Base-by-base conservation (phyloP, 768 basidiomycete species). In the Amanita pseudoporphyria region DNA sequence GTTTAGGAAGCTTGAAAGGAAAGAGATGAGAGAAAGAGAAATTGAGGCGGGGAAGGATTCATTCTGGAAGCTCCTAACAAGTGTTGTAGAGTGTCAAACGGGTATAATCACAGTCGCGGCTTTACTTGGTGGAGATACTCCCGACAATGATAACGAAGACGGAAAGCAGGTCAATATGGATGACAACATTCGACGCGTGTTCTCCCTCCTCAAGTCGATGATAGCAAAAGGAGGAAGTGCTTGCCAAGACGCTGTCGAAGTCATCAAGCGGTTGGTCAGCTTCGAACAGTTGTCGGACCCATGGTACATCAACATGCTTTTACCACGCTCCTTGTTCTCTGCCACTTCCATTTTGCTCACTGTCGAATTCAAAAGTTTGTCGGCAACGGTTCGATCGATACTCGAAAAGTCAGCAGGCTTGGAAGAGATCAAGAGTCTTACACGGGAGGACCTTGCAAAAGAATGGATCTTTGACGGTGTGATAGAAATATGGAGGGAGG, bases 21-120 rank as follows among this genome's bases (percentile, higher is more conserved):
- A 52, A 19, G 47, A 49, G n/a, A 35, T 21, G 3, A 52, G 47
- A 18, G 51, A 53, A 16, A 54, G 51, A 21, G 48, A 47, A 12
- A 62, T 69, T 56, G 46, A 58, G 9, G 31, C 50, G 39, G 55
- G 55, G 3, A 65, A 66, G 28, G 63, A 69, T 19, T 64, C 65
- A 1, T 68, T 64, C 39, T 81, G 76, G 74, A 74, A 68, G 53
- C 52, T 79, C 2, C 64, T 84, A 47, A 65, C 64, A 49, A 68
- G 70, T 14, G 71, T 82, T 6, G 65, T 81, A 64, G 80, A 67
- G 3, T 58, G 55, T 45, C 63, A 65, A 9, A 73, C 78, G 2
- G 84, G 84, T 0, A 63, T 81, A 3, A 67, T 75, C 3, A 74
- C 73, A 12, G 66, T 85, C 5, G 80, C 71, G 1, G 79, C 74